Conservation (phyloP, 2,329 filamentous ascomycete species). For the Colletotrichum coccodes region DNA sequence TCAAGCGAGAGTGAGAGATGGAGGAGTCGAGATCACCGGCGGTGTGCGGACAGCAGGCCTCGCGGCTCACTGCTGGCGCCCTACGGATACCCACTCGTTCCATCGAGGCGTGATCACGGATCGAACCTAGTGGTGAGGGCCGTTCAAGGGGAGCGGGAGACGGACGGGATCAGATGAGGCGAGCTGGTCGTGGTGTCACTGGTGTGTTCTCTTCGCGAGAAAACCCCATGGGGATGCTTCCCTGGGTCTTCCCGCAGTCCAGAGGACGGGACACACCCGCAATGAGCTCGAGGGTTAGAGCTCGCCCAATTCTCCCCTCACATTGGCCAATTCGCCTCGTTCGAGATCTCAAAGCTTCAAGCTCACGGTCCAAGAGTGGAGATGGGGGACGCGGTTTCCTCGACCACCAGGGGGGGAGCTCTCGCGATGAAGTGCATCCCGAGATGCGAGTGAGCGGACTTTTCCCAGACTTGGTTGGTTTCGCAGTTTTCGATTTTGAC, state of each 20-base stretch:
- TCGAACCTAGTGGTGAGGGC: not conserved
- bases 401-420: too few species aligned
- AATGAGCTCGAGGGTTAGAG: conserved; percentile 8
- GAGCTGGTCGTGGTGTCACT: not conserved
- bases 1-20: not conserved
- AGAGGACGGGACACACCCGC: conserved; percentile 8
- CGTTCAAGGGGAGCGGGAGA: not conserved
- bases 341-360: conserved; percentile 8
- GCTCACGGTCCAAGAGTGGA: conserved; percentile 9
- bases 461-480: not conserved
- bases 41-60: not conserved
- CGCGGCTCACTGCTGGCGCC: not conserved
- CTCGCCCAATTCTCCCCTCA: conserved; percentile 24
- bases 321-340: conserved; percentile 30
- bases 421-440: too few species aligned
- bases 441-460: too few species aligned
- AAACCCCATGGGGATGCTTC: conserved; percentile 7
- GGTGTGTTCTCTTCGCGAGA: not conserved
- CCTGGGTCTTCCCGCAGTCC: conserved; percentile 18
- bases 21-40: not conserved
- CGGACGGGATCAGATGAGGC: not conserved
- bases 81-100: not conserved
- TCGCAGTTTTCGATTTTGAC: too few species aligned
- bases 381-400: too few species aligned
- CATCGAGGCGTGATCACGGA: not conserved